Evolutionary conservation across 2,329 filamentous ascomycete species (phyloP), one percentile per base, ranked within the genome.

Genomic region (Macrophomina pseudophaseolina): DNA sequence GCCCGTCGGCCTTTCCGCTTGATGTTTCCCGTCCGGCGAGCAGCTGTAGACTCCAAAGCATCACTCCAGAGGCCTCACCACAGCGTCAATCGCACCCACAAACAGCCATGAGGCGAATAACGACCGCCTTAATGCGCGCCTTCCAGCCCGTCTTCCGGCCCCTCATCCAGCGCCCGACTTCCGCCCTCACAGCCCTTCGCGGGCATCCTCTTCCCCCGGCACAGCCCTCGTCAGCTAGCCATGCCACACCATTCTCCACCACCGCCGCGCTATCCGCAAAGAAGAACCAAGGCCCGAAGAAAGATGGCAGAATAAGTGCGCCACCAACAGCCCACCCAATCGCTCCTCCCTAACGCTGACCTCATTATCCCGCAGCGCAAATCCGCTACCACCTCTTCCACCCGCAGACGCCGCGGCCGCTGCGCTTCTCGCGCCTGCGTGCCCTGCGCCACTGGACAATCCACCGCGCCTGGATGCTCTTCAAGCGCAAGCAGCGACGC

Each of bases 391-490:
- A 89, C 79, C 86, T 92, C 72, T 80, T 85, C 73, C 90, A 92
- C 78, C 88, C 89, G 1, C 80, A 86, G 35, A 91, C 87, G 6
- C 90, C 89, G 0, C 87, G 89, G 12, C 94, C 95, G 0, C 87
- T 99, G 70, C 91, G 93, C 73, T 94, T 98, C 86, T 93, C 88
- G 48, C 93, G 94, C 72, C 91, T 91, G 79, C 90, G 95, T 66
- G 87, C 89, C 80, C 88, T 99, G 70, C 92, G 95, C 54, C 95
- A 99, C 85, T 99, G 95, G 95, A 98, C 95, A 62, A 98, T 99
- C 80, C 94, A 98, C 84, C 93, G 95, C 73, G 94, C 94, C 28
- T 98, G 94, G 93, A 86, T 92, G 74, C 85, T 98, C 35, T 91
- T 90, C 81, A 88, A 90, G 73, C 86, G 89, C 72, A 87, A 91